Evolutionary conservation across 2,329 filamentous ascomycete species (phyloP).

Genomic region (Arthrobotrys conoides): DNA sequence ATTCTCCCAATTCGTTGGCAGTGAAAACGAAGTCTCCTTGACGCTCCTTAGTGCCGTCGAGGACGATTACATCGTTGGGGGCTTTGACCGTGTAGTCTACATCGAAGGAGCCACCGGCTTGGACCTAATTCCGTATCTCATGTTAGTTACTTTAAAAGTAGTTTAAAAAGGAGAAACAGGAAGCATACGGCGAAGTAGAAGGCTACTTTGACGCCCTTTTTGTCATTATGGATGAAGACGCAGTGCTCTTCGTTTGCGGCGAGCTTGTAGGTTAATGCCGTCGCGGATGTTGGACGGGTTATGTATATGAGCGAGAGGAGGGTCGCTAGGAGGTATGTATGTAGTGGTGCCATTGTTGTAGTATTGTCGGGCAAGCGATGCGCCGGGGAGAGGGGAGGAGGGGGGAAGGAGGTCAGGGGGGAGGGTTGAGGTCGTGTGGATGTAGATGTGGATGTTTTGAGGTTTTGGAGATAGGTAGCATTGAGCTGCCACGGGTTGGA

Average conservation of each 20-base stretch:
- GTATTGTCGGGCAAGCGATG: conserved; percentile 4
- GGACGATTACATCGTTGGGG: conserved; percentile 82
- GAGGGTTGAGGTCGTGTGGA: background rate
- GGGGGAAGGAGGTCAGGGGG: background rate
- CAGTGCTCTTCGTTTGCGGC: conserved; percentile 92
- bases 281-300: conserved; percentile 75
- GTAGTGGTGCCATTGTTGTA: conserved; percentile 34
- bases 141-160: background rate
- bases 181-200: conserved; percentile 95
- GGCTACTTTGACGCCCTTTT: conserved; percentile 87
- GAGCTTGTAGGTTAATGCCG: conserved; percentile 94
- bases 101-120: conserved; percentile 98
- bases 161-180: too few species aligned
- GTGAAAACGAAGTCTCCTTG: conserved; percentile 99
- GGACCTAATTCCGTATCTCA: conserved; percentile 74
- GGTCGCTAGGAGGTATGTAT: conserved; percentile 67
- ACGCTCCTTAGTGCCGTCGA: conserved; percentile 89
- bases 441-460: conserved; percentile 19
- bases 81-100: conserved; percentile 91
- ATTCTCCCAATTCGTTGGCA: conserved; percentile 87
- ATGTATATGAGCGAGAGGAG: conserved; percentile 78
- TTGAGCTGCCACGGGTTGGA: background rate
- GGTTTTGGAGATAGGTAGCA: conserved; percentile 18
- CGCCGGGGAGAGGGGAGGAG: conserved; percentile 2
- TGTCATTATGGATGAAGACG: conserved; percentile 87